Evolutionary conservation across 2,329 filamentous ascomycete species (phyloP).

Genomic region (Botrytis aclada): DNA sequence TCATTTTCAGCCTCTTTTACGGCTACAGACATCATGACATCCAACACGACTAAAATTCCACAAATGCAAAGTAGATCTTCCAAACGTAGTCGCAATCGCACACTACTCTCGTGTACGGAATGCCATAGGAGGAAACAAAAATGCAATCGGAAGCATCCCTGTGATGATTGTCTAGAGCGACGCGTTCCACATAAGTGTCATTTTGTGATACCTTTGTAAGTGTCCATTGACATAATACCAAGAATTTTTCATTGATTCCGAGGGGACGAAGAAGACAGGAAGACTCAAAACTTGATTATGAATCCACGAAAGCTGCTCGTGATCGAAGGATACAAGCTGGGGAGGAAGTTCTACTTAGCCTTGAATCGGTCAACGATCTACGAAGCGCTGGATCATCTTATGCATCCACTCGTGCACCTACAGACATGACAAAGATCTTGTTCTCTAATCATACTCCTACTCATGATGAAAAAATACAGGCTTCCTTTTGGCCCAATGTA

Average conservation of each 20-base stretch:
- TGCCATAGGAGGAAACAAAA: slow-evolving; percentile 32
- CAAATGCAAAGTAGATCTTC: not conserved
- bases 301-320: slow-evolving; percentile 17
- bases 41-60: not conserved
- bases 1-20: not conserved
- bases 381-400: not conserved
- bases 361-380: slow-evolving; percentile 24
- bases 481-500: not conserved
- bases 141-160: slow-evolving; percentile 27
- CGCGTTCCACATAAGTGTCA: slow-evolving; percentile 25
- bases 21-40: not conserved
- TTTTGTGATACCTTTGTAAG: slow-evolving; percentile 25
- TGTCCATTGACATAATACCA: not conserved
- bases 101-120: slow-evolving; percentile 26
- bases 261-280: slow-evolving; percentile 1
- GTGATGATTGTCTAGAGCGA: slow-evolving; percentile 26
- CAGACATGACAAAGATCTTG: not conserved
- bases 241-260: not conserved
- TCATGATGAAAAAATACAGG: not conserved
- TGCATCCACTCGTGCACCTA: not conserved
- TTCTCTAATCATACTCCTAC: not conserved
- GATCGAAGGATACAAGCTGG: slow-evolving; percentile 23
- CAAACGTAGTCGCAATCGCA: slow-evolving; percentile 25
- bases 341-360: slow-evolving; percentile 23
- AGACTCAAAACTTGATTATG: not conserved